Base-by-base conservation (phyloP, 768 basidiomycete species). In the Lactarius sanguifluus region DNA sequence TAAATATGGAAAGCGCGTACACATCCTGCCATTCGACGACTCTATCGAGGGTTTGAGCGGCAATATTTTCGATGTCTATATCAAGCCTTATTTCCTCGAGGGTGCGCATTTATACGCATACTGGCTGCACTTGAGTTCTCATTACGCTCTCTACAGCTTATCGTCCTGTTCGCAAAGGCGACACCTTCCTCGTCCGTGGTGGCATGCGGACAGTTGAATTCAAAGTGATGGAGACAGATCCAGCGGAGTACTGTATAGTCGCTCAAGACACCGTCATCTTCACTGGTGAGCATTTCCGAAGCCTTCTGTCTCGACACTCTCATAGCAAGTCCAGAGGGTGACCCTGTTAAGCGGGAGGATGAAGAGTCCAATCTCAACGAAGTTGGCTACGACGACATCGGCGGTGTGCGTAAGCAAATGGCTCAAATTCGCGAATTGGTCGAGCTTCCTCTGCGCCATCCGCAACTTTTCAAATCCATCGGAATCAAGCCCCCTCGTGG, bases 401-500 rank as follows among this genome's bases (percentile, higher is more conserved):
- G 97, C 81, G 97, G 97, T 50, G 98, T 96, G 82, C 88, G 97
- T 74, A 99, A 99, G 77, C 97, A 99, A 78, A 94, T 98, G 91
- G 96, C 96, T 3, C 96, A 98, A 77, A 98, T 99, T 68, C 95
- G 97, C 78, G 97, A 98, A 82, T 88, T 99, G 45, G 97, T 98
- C 70, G 97, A 99, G 78, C 84, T 99, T 3, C 97, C 97, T 38
- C 85, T 98, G 52, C 94, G 97, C 65, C 97, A 99, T 79, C 97
- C 97, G 52, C 96, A 98, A 79, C 86, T 99, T 16, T 99, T 98
- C 90, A 99, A 99, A 77, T 96, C 96, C 30, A 99, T 99, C 76
- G 97, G 97, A 86, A 99, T 99, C 86, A 99, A 98, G 78, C 97
- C 97, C 38, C 96, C 96, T 28, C 90, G 96, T 71, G 96, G 96